A percentile compares a stretch with the other conserved stretches of the same genome.
These are phyloP conservation scores for Lactarius quietus DNA, from an alignment of 768 basidiomycete species.

Conservation along the genomic window DNA sequence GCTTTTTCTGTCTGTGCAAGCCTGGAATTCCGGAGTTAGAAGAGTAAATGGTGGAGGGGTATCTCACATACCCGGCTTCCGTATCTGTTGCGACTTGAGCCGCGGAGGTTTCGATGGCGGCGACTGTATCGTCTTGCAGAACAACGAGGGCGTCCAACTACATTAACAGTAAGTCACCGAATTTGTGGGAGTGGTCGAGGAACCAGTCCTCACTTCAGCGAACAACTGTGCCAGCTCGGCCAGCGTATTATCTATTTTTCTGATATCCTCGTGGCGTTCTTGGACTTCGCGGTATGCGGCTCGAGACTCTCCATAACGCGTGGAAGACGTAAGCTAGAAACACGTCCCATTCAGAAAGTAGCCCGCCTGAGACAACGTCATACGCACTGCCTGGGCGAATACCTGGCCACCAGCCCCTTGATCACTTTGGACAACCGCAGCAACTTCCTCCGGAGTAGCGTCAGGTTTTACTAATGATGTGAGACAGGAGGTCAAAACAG, in stretches of 20 bases:
- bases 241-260: constrained; percentile 80
- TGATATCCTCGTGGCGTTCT: constrained; percentile 80
- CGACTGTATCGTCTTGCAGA: constrained; percentile 76
- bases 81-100: constrained; percentile 62
- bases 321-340: constrained; percentile 67
- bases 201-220: constrained; percentile 55
- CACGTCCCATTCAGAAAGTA: neutral
- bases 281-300: constrained; percentile 86
- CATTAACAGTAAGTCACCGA: constrained; percentile 4
- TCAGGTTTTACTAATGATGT: constrained; percentile 77
- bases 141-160: constrained; percentile 77
- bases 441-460: constrained; percentile 85
- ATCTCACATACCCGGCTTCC: constrained; percentile 56
- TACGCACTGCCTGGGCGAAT: constrained; percentile 78
- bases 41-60: neutral
- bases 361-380: neutral
- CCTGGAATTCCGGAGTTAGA: constrained; percentile 35
- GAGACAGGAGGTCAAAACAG: neutral
- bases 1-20: constrained; percentile 61
- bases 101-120: constrained; percentile 60
- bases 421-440: constrained; percentile 82
- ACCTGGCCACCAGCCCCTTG: constrained; percentile 67
- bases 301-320: constrained; percentile 78
- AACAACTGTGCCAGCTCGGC: constrained; percentile 89
- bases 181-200: constrained; percentile 1